Conservation (phyloP, 257 asterid genomes). For the Nicotiana undulata region DNA sequence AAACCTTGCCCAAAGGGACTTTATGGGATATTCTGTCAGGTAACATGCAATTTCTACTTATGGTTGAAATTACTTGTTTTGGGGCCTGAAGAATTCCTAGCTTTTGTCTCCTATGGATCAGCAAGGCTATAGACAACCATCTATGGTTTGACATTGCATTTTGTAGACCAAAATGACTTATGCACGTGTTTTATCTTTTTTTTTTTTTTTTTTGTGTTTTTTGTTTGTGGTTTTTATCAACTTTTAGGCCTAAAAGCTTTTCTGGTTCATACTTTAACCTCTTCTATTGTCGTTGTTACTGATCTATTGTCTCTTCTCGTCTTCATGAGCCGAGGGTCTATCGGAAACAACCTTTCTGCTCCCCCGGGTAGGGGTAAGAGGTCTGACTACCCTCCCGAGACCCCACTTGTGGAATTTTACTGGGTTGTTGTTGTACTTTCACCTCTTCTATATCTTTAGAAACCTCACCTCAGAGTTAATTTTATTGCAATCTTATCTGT, state of each 20-base stretch:
- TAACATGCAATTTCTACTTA: slow-evolving; percentile 20
- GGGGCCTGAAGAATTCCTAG: background rate
- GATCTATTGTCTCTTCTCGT: too few relatives aligned
- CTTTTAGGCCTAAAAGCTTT: background rate
- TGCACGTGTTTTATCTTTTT: background rate
- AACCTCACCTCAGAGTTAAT: background rate
- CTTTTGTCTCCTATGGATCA: background rate
- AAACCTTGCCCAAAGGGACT: slow-evolving; percentile 86
- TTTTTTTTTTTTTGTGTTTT: too few relatives aligned
- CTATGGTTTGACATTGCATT: background rate
- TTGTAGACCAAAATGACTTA: background rate
- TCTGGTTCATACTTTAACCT: background rate
- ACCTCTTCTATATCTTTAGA: background rate
- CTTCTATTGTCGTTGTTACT: background rate
- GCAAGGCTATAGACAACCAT: background rate
- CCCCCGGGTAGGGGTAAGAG: too few relatives aligned
- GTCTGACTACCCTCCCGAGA: too few relatives aligned
- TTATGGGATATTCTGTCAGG: slow-evolving; percentile 80
- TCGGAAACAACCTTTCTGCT: too few relatives aligned
- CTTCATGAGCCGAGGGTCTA: too few relatives aligned
- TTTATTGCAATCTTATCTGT: background rate
- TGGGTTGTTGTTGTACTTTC: too few relatives aligned
- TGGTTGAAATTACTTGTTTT: slow-evolving; percentile 2
- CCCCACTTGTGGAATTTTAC: too few relatives aligned
- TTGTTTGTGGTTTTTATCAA: background rate